Percentiles rank a stretch among this genome's conserved stretches.
Evolutionary conservation across 2,329 filamentous ascomycete genomes (phyloP).

Genomic region (Aspergillus intermedius): DNA sequence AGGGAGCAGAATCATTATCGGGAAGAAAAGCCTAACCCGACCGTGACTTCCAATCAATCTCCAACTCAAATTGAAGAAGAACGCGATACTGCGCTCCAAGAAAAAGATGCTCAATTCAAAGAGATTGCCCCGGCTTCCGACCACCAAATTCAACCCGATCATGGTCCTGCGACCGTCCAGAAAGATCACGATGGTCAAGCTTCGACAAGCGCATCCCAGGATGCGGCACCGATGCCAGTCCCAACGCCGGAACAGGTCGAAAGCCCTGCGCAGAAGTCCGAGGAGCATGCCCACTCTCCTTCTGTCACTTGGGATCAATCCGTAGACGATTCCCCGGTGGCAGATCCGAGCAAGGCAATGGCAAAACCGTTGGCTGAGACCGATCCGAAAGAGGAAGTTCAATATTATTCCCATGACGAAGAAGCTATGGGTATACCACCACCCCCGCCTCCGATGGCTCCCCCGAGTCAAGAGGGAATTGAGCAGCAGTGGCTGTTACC

Average conservation of each 20-base stretch:
- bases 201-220: conserved; percentile 2
- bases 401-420: conserved; percentile 34
- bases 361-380: conserved; percentile 46
- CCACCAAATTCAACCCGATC: conserved; percentile 9
- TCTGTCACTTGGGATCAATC: conserved; percentile 4
- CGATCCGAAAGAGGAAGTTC: conserved; percentile 47
- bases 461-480: conserved; percentile 33
- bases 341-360: conserved; percentile 58
- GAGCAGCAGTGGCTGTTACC: conserved; percentile 70
- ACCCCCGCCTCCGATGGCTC: conserved; percentile 48
- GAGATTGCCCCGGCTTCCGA: conserved; percentile 14
- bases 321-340: conserved; percentile 13
- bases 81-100: conserved; percentile 26
- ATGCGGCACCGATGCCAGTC: conserved; percentile 7
- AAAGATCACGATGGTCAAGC: conserved; percentile 12
- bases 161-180: conserved; percentile 5
- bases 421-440: conserved; percentile 42
- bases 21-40: conserved; percentile 34
- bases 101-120: conserved; percentile 34
- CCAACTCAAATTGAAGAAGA: conserved; percentile 22
- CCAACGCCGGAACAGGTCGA: conserved; percentile 15
- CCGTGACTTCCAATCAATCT: conserved; percentile 22
- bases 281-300: conserved; percentile 10
- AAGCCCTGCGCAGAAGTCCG: conserved; percentile 11
- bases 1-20: conserved; percentile 29